These are phyloP conservation scores for Lizonia empirigonia DNA, from an alignment of 2,329 filamentous ascomycete species.

Conservation along the genomic window DNA sequence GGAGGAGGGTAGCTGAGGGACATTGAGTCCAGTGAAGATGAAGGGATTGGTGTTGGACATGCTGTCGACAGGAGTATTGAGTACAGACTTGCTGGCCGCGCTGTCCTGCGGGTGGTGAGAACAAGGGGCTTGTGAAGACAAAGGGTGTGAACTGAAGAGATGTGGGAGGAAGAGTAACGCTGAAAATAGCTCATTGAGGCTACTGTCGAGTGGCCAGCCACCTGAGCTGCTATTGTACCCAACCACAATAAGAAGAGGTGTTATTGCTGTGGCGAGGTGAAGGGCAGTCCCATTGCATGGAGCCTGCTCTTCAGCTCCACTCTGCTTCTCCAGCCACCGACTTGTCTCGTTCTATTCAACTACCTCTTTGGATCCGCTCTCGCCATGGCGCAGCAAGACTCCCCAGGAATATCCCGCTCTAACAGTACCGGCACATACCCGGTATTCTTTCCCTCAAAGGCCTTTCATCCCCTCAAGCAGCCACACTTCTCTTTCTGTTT, in stretches of 20 bases:
- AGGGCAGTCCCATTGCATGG: background rate
- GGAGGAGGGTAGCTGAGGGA: background rate
- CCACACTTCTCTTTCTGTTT: background rate
- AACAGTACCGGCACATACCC: background rate
- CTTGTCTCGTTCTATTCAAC: background rate
- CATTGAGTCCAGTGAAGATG: background rate
- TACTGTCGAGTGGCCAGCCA: background rate
- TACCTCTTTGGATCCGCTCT: background rate
- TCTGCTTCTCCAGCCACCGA: background rate
- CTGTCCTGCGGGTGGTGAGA: background rate
- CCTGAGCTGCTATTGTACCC: background rate
- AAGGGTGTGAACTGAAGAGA: background rate
- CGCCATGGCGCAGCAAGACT: background rate
- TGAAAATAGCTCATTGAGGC: background rate
- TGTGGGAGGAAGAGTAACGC: background rate
- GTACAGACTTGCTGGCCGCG: background rate
- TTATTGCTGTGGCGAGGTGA: background rate
- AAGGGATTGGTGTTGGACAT: slow-evolving; percentile 1
- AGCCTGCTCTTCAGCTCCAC: background rate
- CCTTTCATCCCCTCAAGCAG: background rate
- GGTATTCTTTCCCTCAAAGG: background rate
- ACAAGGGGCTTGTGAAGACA: slow-evolving; percentile 4
- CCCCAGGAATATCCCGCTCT: background rate
- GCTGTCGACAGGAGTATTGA: background rate
- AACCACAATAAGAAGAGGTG: background rate